Conservation (phyloP, 805 yeast species). For the Yarrowia alimentaria region DNA sequence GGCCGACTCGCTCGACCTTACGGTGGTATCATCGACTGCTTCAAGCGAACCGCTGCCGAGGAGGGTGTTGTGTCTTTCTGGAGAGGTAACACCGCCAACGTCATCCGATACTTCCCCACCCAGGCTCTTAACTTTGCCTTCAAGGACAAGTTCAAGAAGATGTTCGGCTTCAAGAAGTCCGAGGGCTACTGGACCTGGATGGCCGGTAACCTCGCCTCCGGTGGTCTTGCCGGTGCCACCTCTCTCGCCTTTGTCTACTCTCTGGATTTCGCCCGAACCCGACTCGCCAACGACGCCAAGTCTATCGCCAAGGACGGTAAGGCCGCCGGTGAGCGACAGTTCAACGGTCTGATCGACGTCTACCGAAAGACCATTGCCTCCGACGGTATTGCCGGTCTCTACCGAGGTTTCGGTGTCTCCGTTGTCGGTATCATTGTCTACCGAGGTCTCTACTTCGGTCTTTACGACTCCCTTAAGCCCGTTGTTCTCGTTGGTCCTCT, state of each 20-base stretch:
- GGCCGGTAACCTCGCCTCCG: constrained; percentile 92
- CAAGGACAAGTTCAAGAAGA: constrained; percentile 93
- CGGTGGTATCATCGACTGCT: constrained; percentile 90
- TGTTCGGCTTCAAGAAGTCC: constrained; percentile 96
- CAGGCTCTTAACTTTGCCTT: constrained; percentile 98
- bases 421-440: constrained; percentile 95
- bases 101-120: constrained; percentile 98
- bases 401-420: constrained; percentile 99
- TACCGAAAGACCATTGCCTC: constrained; percentile 92
- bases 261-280: constrained; percentile 96
- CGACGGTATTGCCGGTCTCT: constrained; percentile 97
- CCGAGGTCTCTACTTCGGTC: constrained; percentile 99
- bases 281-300: constrained; percentile 83
- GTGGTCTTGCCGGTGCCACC: constrained; percentile 98
- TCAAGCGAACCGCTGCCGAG: constrained; percentile 88
- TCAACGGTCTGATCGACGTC: constrained; percentile 95
- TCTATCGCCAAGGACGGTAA: constrained; percentile 65
- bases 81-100: constrained; percentile 99
- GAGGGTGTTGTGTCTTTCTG: constrained; percentile 94
- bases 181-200: constrained; percentile 91
- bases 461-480: constrained; percentile 95
- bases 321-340: constrained; percentile 77
- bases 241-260: constrained; percentile 92
- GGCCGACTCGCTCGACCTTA: constrained; percentile 86
- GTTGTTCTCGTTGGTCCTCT: constrained; percentile 89